Base-by-base conservation (phyloP, 805 yeast species). In the Metschnikowia kunwiensis region DNA sequence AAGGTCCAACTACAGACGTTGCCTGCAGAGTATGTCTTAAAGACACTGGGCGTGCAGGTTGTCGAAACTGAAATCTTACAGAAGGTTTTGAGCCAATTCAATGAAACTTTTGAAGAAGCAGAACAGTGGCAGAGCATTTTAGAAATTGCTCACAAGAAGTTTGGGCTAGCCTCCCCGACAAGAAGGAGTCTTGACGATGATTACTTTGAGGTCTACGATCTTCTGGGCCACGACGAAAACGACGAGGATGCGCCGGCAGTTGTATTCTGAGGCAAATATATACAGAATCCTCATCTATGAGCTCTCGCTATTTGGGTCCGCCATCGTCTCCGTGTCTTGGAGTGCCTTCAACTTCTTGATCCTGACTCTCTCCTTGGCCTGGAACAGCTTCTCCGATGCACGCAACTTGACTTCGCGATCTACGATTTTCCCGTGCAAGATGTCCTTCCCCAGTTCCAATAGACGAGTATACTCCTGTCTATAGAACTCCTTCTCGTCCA, bases 11-110 rank as follows among this genome's bases (percentile, higher is more conserved):
- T 78, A 9, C 44, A 50, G 5, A 48, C 55, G 11, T 42, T 69
- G 7, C 78, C 79, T 1, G 53, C 48, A 3, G 79, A 70, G 17
- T 75, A 74, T 38, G 25, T 59, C 3, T 39, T 44, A 4, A 54
- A 47, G 9, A 7, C 38, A 9, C 50, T 46, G 51, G 46, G 16
- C 4, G 27, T 23, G 26, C 45, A 23, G 30, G 48, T 49, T 4
- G 40, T 57, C 4, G 60, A 58, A 30, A 24, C 46, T n/a, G 34
- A 39, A 14, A 29, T 24, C 4, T 51, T 54, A 27, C 20, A 45
- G 1, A 38, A 18, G 19, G 36, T 51, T 1, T 40, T 61, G 50
- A 57, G 47, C 24, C 50, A 49, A 27, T 44, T 60, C n/a, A 25
- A 43, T 13, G 46, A 39, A 10, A 13, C 33, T 5, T 39, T 38